phyloP scores from a whole-genome alignment of 2,329 filamentous ascomycete species.

The Hirsutella thompsonii region DNA sequence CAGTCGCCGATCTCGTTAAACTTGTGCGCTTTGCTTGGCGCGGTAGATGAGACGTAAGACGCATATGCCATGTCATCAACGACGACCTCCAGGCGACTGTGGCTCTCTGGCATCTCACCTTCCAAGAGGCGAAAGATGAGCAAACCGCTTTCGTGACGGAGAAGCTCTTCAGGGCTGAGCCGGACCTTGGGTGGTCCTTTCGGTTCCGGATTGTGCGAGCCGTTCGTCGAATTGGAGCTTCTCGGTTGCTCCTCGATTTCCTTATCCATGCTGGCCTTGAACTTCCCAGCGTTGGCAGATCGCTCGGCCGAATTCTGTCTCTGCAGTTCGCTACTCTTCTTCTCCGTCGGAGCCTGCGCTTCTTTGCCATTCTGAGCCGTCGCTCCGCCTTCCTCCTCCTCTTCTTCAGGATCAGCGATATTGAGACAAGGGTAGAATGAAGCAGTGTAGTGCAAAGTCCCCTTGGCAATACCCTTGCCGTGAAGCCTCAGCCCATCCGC shows the following conservation, averaged over 20 bases:
- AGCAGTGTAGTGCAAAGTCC: constrained; percentile 66
- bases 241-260: constrained; percentile 11
- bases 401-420: constrained; percentile 79
- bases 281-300: constrained; percentile 27
- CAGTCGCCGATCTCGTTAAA: constrained; percentile 94
- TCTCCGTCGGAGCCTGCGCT: constrained; percentile 2
- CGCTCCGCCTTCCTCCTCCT: constrained; percentile 44
- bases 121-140: constrained; percentile 92
- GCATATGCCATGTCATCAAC: constrained; percentile 95
- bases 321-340: constrained; percentile 2
- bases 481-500: constrained; percentile 61
- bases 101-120: constrained; percentile 63
- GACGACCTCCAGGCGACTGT: constrained; percentile 72
- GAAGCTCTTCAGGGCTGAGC: constrained; percentile 66
- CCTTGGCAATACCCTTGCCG: constrained; percentile 62
- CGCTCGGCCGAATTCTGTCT: constrained; percentile 7
- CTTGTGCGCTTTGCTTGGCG: constrained; percentile 52
- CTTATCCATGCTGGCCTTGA: constrained; percentile 24
- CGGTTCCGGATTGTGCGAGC: constrained; percentile 19
- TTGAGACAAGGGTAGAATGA: constrained; percentile 87
- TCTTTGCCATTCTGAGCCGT: constrained; percentile 11
- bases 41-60: constrained; percentile 69
- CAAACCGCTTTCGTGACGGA: constrained; percentile 79
- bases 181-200: constrained; percentile 61
- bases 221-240: constrained; percentile 23